A percentile compares a stretch with the other conserved stretches of the same genome.
Evolutionary conservation across 495 filamentous ascomycete genomes (phyloP).

Genomic region (Penicillium atrosanguineum): DNA sequence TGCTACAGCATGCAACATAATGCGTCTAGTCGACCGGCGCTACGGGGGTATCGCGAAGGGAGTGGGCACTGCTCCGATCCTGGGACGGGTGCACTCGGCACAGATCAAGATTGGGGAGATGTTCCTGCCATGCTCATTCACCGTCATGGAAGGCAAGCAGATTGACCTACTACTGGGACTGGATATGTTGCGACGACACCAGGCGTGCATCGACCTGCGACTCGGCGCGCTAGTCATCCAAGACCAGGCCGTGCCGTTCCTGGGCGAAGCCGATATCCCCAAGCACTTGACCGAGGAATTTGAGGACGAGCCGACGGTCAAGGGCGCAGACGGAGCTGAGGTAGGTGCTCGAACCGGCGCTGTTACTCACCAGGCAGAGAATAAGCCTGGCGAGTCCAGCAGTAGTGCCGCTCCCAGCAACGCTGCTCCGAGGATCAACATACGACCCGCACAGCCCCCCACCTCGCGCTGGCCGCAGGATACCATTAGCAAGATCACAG

Average conservation of each 20-base stretch:
- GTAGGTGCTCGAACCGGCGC: conserved; percentile 84
- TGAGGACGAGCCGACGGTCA: conserved; percentile 78
- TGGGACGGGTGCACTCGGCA: conserved; percentile 91
- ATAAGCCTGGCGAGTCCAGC: conserved; percentile 21
- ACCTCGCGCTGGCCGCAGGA: conserved; percentile 41
- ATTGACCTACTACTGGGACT: conserved; percentile 93
- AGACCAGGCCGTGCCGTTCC: conserved; percentile 80
- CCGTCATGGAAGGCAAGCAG: conserved; percentile 99
- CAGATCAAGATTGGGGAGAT: conserved; percentile 88
- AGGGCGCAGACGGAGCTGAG: conserved; percentile 79
- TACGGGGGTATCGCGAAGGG: conserved; percentile 89
- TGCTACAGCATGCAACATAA: conserved; percentile 89
- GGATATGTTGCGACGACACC: conserved; percentile 94
- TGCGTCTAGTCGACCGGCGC: conserved; percentile 91
- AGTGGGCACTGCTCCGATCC: conserved; percentile 89
- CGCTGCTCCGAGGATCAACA: conserved; percentile 25
- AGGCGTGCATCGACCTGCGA: conserved; percentile 84
- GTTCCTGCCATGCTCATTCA: conserved; percentile 90
- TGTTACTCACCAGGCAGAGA: conserved; percentile 59
- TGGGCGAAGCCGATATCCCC: conserved; percentile 91
- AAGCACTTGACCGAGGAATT: conserved; percentile 67
- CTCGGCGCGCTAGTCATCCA: conserved; percentile 81
- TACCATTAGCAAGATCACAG: conserved; percentile 62
- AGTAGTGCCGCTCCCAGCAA: conserved; percentile 1
- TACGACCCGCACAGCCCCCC: conserved; percentile 27